Evolutionary conservation across 805 yeast species (phyloP).

Genomic region (Kodamaea jinghongensis): DNA sequence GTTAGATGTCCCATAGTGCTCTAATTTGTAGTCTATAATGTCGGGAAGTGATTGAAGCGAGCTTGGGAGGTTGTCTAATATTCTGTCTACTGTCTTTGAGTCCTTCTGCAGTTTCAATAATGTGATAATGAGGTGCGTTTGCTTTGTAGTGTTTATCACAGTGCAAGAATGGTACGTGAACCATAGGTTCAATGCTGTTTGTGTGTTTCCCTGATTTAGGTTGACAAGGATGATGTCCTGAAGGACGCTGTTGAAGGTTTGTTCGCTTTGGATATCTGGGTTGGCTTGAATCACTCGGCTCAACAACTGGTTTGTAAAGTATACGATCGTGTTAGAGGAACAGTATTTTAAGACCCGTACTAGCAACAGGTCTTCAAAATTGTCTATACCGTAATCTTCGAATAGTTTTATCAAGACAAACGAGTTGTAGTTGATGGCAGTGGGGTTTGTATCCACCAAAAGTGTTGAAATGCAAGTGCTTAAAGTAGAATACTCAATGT

Average conservation of each 20-base stretch:
- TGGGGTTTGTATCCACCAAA: slow-evolving; percentile 7
- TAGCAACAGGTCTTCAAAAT: not conserved
- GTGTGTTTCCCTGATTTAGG: slow-evolving; percentile 7
- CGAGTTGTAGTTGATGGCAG: slow-evolving; percentile 6
- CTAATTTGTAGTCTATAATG: slow-evolving; percentile 15
- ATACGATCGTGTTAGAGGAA: slow-evolving; percentile 8
- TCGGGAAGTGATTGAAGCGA: slow-evolving; percentile 6
- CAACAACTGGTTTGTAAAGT: slow-evolving; percentile 10
- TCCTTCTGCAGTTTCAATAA: slow-evolving; percentile 8
- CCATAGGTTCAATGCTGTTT: slow-evolving; percentile 10
- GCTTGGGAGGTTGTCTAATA: slow-evolving; percentile 1
- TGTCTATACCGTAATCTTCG: slow-evolving; percentile 3
- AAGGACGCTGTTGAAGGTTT: slow-evolving; percentile 3
- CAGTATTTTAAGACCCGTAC: slow-evolving; percentile 6
- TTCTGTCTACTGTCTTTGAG: not conserved
- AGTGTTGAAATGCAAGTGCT: not conserved
- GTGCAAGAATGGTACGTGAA: not conserved
- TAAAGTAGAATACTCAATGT: not conserved
- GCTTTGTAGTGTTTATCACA: not conserved
- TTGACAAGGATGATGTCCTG: slow-evolving; percentile 8
- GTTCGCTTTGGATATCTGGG: not conserved
- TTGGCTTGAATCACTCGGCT: not conserved
- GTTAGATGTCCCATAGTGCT: slow-evolving; percentile 17
- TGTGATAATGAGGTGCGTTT: not conserved
- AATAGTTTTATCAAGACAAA: slow-evolving; percentile 9